phyloP scores from a whole-genome alignment of 75 land plant genomes.

The Sequoia sempervirens region DNA sequence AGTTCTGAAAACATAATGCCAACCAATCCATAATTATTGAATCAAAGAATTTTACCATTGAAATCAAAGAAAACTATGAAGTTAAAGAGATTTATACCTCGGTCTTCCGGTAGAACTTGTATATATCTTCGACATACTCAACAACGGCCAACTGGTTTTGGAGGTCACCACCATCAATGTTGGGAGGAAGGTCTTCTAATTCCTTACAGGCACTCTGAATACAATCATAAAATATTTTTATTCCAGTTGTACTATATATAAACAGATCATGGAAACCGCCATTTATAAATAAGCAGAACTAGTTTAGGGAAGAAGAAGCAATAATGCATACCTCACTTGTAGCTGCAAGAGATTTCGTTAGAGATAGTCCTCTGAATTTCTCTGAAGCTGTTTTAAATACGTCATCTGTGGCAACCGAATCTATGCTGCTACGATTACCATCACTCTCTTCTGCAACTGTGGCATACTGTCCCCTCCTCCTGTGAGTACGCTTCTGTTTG shows the following conservation, averaged over 20 bases:
- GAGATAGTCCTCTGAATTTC: neutral
- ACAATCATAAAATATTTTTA: neutral
- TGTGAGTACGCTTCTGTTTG: slow-evolving; percentile 7
- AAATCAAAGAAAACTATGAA: neutral
- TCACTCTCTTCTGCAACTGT: neutral
- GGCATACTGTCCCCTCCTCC: neutral
- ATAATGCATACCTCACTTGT: slow-evolving; percentile 50
- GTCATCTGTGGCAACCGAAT: neutral
- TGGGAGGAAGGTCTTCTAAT: slow-evolving; percentile 28
- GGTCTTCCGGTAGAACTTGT: slow-evolving; percentile 65
- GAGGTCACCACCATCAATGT: slow-evolving; percentile 73
- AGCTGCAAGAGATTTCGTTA: slow-evolving; percentile 56
- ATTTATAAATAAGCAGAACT: neutral
- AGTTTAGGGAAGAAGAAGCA: neutral
- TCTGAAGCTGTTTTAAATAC: neutral
- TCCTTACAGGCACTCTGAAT: slow-evolving; percentile 63
- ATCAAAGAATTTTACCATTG: neutral
- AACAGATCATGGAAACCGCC: neutral
- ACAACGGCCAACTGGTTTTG: slow-evolving; percentile 75
- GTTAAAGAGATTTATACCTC: slow-evolving; percentile 37
- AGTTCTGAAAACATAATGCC: slow-evolving; percentile 22
- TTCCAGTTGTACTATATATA: neutral
- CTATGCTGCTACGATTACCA: neutral
- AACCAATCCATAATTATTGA: neutral
- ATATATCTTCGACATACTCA: slow-evolving; percentile 93